phyloP scores from a whole-genome alignment of 768 basidiomycete species.

The Leucocoprinus sp. region DNA sequence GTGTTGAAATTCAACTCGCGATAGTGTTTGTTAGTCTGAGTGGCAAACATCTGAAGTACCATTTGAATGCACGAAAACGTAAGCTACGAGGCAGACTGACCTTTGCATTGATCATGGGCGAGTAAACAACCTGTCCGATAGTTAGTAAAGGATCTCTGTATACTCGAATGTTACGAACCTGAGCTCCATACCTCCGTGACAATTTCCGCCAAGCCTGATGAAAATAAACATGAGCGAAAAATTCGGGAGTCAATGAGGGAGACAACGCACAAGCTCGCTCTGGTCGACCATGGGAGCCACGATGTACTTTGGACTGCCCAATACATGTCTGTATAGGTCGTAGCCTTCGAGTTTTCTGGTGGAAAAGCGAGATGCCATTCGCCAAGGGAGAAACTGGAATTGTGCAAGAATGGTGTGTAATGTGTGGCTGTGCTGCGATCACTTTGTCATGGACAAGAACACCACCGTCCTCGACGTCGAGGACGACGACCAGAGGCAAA shows the following conservation, averaged over 20 bases:
- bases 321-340: slow-evolving; percentile 70
- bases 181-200: slow-evolving; percentile 74
- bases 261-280: slow-evolving; percentile 81
- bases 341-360: slow-evolving; percentile 58
- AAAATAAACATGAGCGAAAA: slow-evolving; percentile 2
- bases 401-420: slow-evolving; percentile 6
- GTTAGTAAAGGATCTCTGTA: neutral
- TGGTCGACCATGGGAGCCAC: slow-evolving; percentile 99
- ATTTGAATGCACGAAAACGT: neutral
- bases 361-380: neutral
- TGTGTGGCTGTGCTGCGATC: slow-evolving; percentile 10
- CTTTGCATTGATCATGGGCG: slow-evolving; percentile 98
- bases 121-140: slow-evolving; percentile 65
- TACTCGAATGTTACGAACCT: slow-evolving; percentile 38
- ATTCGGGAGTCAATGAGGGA: neutral
- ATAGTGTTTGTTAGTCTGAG: slow-evolving; percentile 42
- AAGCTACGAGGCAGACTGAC: slow-evolving; percentile 23
- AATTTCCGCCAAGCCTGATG: slow-evolving; percentile 82
- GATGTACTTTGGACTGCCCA: slow-evolving; percentile 81
- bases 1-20: slow-evolving; percentile 64
- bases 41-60: slow-evolving; percentile 50
- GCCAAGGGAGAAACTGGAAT: slow-evolving; percentile 3
- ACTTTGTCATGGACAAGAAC: slow-evolving; percentile 6
- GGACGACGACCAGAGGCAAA: slow-evolving; percentile 13
- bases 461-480: slow-evolving; percentile 12